Base-by-base conservation (phyloP, 371 early-diverging fungal species). In the Zychaea mexicana region DNA sequence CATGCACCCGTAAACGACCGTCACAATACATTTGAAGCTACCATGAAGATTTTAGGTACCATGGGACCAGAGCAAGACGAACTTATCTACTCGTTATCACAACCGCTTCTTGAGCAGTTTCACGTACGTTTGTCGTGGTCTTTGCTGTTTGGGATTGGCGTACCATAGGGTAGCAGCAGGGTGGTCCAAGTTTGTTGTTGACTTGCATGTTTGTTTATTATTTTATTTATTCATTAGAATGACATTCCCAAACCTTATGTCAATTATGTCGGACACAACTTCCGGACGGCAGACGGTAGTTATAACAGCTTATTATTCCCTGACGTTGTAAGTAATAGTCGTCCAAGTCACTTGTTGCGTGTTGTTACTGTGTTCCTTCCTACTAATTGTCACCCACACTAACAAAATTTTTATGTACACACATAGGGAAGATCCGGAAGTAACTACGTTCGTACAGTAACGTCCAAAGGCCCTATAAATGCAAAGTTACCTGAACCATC, bases 211-310 rank as follows among this genome's bases (percentile, higher is more conserved):
- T 38, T 60, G 28, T 66, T 60, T 42, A 31, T 57, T 12, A 59
- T 24, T n/a, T n/a, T n/a, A 27, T 47, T 47, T 61, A 13, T 15
- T 66, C 39, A 58, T 45, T 67, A 80, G 80, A 52, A 69, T 38
- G 82, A 82, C 45, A 68, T 79, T 26, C 65, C 57, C 12, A 82
- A 78, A 49, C 82, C 82, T n/a, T 76, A 57, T 30, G 59, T 65
- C 30, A 78, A 77, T 49, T 72, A 68, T 56, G 74, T 77, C 17
- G 81, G 79, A 0, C 26, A 79, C 21, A 56, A 70, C n/a, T 83
- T 69, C 52, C 84, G 81, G 52, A 61, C 68, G 21, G 81, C 81
- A 2, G 85, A 85, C 74, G 85, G 85, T 22, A 76, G 79, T 60
- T 31, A 67, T 10, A 82, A 85, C 70, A 76, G 73, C 57, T 42